Conservation (phyloP, 2,329 filamentous ascomycete species). For the Nigrospora sphaerica region DNA sequence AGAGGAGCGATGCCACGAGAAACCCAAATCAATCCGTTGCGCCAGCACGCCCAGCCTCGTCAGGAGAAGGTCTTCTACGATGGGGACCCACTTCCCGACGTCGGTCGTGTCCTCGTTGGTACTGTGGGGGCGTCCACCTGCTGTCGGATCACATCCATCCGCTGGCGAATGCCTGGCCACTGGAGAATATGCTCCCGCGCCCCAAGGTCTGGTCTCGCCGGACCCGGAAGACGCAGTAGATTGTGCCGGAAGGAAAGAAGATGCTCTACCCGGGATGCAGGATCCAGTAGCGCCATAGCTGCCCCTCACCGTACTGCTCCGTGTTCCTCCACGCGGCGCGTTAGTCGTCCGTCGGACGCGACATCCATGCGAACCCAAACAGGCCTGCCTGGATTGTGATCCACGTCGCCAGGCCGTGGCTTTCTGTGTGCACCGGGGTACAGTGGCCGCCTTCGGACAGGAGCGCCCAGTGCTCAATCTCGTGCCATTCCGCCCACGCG, state of each 20-base stretch:
- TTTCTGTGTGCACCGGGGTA: conserved; percentile 25
- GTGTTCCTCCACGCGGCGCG: conserved; percentile 14
- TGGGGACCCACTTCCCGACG: background rate
- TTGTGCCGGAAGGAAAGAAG: conserved; percentile 24
- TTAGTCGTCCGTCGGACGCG: conserved; percentile 16
- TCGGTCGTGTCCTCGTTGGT: conserved; percentile 19
- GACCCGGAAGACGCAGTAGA: too few species aligned
- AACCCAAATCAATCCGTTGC: too few species aligned
- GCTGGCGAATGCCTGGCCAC: conserved; percentile 22
- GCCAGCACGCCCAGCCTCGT: too few species aligned
- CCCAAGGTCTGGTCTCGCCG: conserved; percentile 19
- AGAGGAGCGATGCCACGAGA: too few species aligned
- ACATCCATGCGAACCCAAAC: conserved; percentile 23
- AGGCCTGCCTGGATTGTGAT: conserved; percentile 20
- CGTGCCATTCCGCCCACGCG: too few species aligned
- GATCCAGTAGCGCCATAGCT: conserved; percentile 21
- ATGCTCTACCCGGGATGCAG: conserved; percentile 25
- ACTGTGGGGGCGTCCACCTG: conserved; percentile 19
- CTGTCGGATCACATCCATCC: conserved; percentile 18
- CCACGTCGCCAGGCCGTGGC: conserved; percentile 24
- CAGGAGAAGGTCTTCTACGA: too few species aligned
- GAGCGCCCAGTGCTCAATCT: too few species aligned
- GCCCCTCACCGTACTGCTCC: conserved; percentile 14
- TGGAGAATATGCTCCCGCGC: conserved; percentile 24
- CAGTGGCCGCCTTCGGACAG: conserved; percentile 24